These are phyloP conservation scores for Neonectria punicea DNA, from an alignment of 2,329 filamentous ascomycete genomes.

Conservation along the genomic window DNA sequence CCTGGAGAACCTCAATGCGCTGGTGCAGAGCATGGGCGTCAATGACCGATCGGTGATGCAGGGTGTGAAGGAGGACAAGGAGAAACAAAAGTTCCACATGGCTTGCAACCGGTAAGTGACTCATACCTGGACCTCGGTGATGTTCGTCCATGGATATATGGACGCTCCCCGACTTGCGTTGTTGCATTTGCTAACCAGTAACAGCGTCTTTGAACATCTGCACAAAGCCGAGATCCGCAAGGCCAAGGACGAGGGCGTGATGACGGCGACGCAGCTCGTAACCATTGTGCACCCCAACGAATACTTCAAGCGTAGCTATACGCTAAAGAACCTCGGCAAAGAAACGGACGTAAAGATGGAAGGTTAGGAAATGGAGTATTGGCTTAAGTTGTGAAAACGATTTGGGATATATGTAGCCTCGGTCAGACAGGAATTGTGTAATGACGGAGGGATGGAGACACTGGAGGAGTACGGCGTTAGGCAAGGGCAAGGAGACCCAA, in stretches of 20 bases:
- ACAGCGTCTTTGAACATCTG: constrained; percentile 84
- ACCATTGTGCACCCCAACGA: constrained; percentile 98
- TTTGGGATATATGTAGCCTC: constrained; percentile 25
- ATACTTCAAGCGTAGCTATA: constrained; percentile 94
- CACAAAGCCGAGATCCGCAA: constrained; percentile 83
- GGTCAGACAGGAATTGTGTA: not conserved
- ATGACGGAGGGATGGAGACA: not conserved
- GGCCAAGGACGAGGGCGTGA: constrained; percentile 78
- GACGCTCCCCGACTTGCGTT: not conserved
- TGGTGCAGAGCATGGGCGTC: constrained; percentile 84
- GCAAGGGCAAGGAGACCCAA: not conserved
- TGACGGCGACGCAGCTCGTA: constrained; percentile 82
- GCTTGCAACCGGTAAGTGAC: constrained; percentile 83
- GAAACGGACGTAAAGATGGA: constrained; percentile 68
- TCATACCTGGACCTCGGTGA: not conserved
- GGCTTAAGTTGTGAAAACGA: constrained; percentile 18
- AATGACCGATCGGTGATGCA: constrained; percentile 80
- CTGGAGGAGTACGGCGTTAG: constrained; percentile 17
- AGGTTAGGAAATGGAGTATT: constrained; percentile 48
- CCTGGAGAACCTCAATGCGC: constrained; percentile 80
- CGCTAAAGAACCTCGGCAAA: constrained; percentile 81
- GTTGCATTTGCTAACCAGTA: constrained; percentile 10
- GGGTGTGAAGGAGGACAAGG: constrained; percentile 88
- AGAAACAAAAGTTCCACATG: constrained; percentile 89
- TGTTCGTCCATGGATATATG: not conserved